Conservation (phyloP, 345 rosid genomes). For the Linum tenue region DNA sequence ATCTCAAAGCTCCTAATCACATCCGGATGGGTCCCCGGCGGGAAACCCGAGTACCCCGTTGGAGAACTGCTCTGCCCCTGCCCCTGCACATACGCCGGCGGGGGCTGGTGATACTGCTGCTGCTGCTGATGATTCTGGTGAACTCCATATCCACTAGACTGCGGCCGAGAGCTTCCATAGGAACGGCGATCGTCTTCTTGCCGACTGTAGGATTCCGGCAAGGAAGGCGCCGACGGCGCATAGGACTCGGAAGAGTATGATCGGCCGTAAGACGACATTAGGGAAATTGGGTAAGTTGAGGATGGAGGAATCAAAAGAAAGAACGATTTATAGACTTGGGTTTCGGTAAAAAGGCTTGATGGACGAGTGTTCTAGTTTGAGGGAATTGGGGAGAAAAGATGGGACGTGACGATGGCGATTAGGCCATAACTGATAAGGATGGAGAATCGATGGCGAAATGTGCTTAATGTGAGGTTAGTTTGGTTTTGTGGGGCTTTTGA, state of each 20-base stretch:
- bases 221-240: slow-evolving; percentile 41
- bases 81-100: slow-evolving; percentile 1
- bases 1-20: slow-evolving; percentile 47
- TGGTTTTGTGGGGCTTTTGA: too few relatives aligned
- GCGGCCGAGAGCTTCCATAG: not conserved
- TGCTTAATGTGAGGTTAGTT: too few relatives aligned
- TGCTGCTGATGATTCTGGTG: slow-evolving; percentile 16
- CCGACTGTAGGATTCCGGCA: slow-evolving; percentile 19
- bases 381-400: too few relatives aligned
- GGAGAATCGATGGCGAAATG: too few relatives aligned
- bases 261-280: not conserved
- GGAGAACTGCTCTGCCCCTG: slow-evolving; percentile 16
- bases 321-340: not conserved
- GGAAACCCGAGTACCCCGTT: slow-evolving; percentile 22
- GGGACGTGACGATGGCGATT: too few relatives aligned
- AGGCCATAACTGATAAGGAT: too few relatives aligned
- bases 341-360: too few relatives aligned
- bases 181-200: slow-evolving; percentile 16
- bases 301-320: not conserved
- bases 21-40: slow-evolving; percentile 41
- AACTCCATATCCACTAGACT: not conserved
- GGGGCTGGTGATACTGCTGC: slow-evolving; percentile 7
- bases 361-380: too few relatives aligned
- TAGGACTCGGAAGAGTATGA: slow-evolving; percentile 18
- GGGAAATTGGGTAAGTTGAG: not conserved